phyloP scores from a whole-genome alignment of 805 yeast genomes.

The Metschnikowia borealis region DNA sequence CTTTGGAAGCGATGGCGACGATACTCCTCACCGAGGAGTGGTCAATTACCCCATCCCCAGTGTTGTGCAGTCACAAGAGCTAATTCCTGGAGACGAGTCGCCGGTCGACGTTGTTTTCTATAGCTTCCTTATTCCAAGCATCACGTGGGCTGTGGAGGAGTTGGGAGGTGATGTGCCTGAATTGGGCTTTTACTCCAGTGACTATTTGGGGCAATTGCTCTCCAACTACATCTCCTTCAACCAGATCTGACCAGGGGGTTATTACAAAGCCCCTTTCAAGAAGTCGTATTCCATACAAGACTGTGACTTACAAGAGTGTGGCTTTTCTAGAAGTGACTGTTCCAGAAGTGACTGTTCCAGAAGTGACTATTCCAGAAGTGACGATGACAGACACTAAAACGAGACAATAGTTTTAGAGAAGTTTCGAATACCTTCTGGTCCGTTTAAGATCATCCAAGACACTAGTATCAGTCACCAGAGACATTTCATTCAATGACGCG shows the following conservation, averaged over 20 bases:
- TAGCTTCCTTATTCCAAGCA: conserved; percentile 56
- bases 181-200: conserved; percentile 27
- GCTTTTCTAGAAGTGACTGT: too few species aligned
- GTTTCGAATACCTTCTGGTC: too few species aligned
- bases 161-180: conserved; percentile 20
- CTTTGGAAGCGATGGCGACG: conserved; percentile 84
- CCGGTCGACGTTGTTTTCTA: conserved; percentile 71
- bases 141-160: conserved; percentile 29
- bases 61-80: conserved; percentile 57
- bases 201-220: conserved; percentile 33
- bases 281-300: too few species aligned
- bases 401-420: too few species aligned
- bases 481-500: too few species aligned
- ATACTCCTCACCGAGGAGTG: conserved; percentile 61
- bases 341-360: too few species aligned
- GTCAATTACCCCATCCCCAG: conserved; percentile 67
- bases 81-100: conserved; percentile 22
- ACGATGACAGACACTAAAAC: too few species aligned
- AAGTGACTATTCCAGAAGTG: too few species aligned
- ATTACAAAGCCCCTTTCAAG: too few species aligned
- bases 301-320: too few species aligned
- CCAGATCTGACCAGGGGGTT: background rate
- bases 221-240: conserved; percentile 24
- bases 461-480: too few species aligned
- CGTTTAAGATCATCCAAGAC: too few species aligned